These are phyloP conservation scores for Exserohilum turcica DNA, from an alignment of 2,329 filamentous ascomycete species.

Conservation along the genomic window DNA sequence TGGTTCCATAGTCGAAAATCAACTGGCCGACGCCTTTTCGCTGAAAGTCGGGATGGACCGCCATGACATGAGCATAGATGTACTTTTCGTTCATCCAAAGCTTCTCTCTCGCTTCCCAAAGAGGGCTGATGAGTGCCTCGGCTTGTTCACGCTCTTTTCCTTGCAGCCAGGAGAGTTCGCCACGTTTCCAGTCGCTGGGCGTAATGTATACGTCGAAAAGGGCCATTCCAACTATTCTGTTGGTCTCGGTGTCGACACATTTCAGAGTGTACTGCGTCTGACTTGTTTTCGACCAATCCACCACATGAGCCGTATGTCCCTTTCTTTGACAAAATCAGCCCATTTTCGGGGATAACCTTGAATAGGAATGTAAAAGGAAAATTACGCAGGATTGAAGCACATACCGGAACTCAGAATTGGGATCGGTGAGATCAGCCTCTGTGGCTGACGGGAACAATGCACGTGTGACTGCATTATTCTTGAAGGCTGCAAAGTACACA, in stretches of 20 bases:
- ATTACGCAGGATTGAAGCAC: slow-evolving; percentile 1
- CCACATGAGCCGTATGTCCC: slow-evolving; percentile 51
- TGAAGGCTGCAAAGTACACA: slow-evolving; percentile 56
- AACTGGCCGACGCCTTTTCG: slow-evolving; percentile 51
- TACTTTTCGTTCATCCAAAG: slow-evolving; percentile 30
- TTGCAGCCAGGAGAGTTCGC: slow-evolving; percentile 55
- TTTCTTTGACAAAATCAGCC: slow-evolving; percentile 37
- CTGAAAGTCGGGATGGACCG: slow-evolving; percentile 52
- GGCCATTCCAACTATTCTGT: slow-evolving; percentile 55
- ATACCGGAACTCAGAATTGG: slow-evolving; percentile 32
- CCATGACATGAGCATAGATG: slow-evolving; percentile 50
- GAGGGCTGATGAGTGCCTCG: slow-evolving; percentile 50
- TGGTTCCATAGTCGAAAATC: slow-evolving; percentile 50
- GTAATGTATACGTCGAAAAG: slow-evolving; percentile 53
- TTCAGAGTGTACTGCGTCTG: slow-evolving; percentile 56
- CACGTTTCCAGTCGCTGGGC: slow-evolving; percentile 52
- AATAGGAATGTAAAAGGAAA: background rate
- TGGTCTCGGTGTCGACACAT: slow-evolving; percentile 53
- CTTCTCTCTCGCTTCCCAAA: slow-evolving; percentile 37
- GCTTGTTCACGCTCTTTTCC: slow-evolving; percentile 53
- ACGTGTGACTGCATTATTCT: slow-evolving; percentile 50
- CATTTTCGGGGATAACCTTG: background rate
- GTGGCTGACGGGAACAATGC: slow-evolving; percentile 50
- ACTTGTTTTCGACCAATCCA: slow-evolving; percentile 48
- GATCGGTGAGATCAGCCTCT: slow-evolving; percentile 24